Base-by-base conservation (phyloP, 1,139 yeast species). In the Candida sanyaensis region DNA sequence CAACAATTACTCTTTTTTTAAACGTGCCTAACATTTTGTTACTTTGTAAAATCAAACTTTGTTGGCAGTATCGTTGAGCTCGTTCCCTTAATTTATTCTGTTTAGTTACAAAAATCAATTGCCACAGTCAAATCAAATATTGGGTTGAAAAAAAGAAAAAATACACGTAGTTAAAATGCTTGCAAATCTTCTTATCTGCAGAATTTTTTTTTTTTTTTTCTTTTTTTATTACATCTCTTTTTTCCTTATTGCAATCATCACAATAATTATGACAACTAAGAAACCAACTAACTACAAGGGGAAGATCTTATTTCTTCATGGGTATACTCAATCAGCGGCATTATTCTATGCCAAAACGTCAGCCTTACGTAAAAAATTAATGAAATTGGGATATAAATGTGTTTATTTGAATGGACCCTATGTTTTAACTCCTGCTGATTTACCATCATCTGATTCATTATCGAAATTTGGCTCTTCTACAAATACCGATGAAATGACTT, bases 401-500 rank as follows among this genome's bases (percentile, higher is more conserved):
- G 81, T 86, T 10, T 92, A 87, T 63, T 68, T 90, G 46, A 88
- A 88, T 58, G 97, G 87, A 1, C 97, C 97, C 1, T 68, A 81
- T 6, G 67, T 71, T 30, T 68, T 91, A 39, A 76, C 81, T 1
- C 79, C 84, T 7, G 79, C 84, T 1, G 96, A 90, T 55, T 67
- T 89, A 50, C 95, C 96, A 2, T 60, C 73, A 8, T 56, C 63
- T n/a, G 77, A 72, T 49, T 61, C 55, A 69, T 83, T 68, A 78
- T 80, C 66, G 41, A 75, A 61, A 53, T 72, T 61, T 56, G 65
- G 64, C 36, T 61, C 76, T 0, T 64, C 61, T 5, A 59, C 55
- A 2, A 54, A 52, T 10, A 60, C 71, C 12, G 61, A 58, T 28
- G 65, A 60, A 6, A 53, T 61, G 5, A 55, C 57, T 26, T 64